A percentile compares a stretch with the other conserved stretches of the same genome.
phyloP scores from a whole-genome alignment of 192 early-diverging fungal species.

The Coemansia sp. region DNA sequence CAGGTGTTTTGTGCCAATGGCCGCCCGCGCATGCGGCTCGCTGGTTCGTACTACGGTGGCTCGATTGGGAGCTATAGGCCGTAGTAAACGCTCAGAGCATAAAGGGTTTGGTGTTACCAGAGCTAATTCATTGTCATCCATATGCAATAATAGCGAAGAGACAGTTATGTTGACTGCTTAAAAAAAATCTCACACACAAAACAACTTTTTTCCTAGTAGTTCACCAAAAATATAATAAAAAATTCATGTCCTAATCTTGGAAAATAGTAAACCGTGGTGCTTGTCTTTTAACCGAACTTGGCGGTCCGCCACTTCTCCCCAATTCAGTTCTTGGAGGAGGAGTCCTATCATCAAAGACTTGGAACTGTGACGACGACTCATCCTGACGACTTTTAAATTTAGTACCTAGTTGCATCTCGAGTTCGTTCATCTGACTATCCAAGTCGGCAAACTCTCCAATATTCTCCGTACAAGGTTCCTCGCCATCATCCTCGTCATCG shows the following conservation, averaged over 20 bases:
- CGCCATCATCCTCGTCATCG: slow-evolving; percentile 36
- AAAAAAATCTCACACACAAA: not conserved
- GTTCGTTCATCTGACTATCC: slow-evolving; percentile 47
- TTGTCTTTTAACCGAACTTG: not conserved
- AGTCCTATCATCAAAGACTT: not conserved
- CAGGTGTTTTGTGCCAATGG: not conserved
- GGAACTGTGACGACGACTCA: not conserved
- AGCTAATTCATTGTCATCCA: not conserved
- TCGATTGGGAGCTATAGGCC: not conserved
- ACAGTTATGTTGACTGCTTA: not conserved
- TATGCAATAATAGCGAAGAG: not conserved
- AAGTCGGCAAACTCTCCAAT: slow-evolving; percentile 49
- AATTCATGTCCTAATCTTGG: not conserved
- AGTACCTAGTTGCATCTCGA: slow-evolving; percentile 37
- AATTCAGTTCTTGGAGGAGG: not conserved
- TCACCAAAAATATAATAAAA: not conserved
- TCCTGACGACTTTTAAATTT: slow-evolving; percentile 6
- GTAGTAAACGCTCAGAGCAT: not conserved
- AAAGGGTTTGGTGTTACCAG: not conserved
- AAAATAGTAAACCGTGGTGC: not conserved
- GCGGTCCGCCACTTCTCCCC: too few relatives aligned
- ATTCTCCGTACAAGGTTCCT: slow-evolving; percentile 47
- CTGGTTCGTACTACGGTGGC: not conserved
- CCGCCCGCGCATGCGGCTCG: not conserved
- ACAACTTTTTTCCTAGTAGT: too few relatives aligned